A percentile compares a stretch with the other conserved stretches of the same genome.
phyloP scores from a whole-genome alignment of 345 rosid species.

The Reutealis trisperma region DNA sequence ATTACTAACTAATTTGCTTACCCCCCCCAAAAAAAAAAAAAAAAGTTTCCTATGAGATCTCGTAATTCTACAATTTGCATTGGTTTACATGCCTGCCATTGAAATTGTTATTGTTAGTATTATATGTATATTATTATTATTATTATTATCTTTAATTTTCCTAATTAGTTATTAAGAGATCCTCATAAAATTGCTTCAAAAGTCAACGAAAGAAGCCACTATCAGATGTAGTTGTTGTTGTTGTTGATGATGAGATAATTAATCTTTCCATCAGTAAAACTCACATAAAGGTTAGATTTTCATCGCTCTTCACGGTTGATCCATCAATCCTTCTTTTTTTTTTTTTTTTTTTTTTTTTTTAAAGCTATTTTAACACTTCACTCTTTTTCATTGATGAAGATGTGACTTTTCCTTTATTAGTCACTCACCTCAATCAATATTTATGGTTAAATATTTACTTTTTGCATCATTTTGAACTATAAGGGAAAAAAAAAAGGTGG shows the following conservation, averaged over 20 bases:
- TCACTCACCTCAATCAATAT: conserved; percentile 1
- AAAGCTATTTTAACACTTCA: background rate
- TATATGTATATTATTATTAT: no score
- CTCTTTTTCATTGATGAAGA: background rate
- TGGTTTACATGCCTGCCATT: background rate
- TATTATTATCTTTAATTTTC: no score
- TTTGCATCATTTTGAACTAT: background rate
- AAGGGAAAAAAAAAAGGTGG: no score
- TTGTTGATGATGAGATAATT: background rate
- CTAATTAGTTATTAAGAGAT: no score
- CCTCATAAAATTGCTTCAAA: background rate
- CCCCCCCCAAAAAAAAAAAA: background rate
- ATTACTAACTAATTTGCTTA: background rate
- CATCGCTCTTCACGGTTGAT: background rate
- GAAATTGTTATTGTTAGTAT: no score
- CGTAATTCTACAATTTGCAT: background rate
- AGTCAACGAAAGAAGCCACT: background rate
- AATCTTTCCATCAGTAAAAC: background rate
- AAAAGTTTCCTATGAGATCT: background rate
- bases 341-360: background rate
- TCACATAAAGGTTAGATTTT: conserved; percentile 7
- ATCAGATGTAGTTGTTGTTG: background rate
- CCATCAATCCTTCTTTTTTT: background rate
- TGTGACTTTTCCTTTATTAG: background rate
- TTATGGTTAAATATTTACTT: background rate